These are phyloP conservation scores for Gentiana macrophylla DNA, from an alignment of 257 asterid species.

Conservation along the genomic window DNA sequence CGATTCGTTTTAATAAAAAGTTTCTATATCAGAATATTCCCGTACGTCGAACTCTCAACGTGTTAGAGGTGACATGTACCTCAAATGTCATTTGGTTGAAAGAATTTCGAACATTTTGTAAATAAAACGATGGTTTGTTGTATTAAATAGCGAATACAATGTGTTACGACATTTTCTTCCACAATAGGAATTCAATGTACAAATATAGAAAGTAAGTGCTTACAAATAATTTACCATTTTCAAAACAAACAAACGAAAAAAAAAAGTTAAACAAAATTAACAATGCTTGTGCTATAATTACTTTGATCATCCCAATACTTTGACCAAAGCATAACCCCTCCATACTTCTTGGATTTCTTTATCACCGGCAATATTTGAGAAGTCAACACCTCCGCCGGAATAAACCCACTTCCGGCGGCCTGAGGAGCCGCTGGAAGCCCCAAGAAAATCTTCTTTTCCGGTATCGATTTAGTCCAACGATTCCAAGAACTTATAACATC, in stretches of 20 bases:
- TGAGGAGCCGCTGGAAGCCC: conserved; percentile 50
- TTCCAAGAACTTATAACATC: conserved; percentile 34
- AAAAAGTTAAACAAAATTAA: conserved; percentile 17
- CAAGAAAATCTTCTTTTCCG: conserved; percentile 37
- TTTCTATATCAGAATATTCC: too few relatives aligned
- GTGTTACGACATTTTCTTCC: too few relatives aligned
- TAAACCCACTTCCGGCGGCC: conserved; percentile 66
- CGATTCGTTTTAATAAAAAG: too few relatives aligned
- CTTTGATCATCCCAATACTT: conserved; percentile 44
- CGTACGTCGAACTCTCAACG: too few relatives aligned
- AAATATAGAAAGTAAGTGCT: too few relatives aligned
- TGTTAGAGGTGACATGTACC: too few relatives aligned
- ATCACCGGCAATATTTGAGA: conserved; percentile 45
- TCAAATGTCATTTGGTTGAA: too few relatives aligned
- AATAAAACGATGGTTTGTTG: too few relatives aligned
- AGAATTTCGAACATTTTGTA: too few relatives aligned
- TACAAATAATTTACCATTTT: conserved; percentile 1
- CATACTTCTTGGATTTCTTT: conserved; percentile 31
- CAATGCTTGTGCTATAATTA: conserved; percentile 38
- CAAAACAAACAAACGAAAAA: not conserved
- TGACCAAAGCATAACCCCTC: conserved; percentile 85
- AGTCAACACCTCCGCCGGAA: conserved; percentile 36
- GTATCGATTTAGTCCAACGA: conserved; percentile 32
- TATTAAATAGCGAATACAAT: too few relatives aligned
- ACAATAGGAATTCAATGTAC: too few relatives aligned